phyloP scores from a whole-genome alignment of 2,329 filamentous ascomycete species.

The Oidium heveae region DNA sequence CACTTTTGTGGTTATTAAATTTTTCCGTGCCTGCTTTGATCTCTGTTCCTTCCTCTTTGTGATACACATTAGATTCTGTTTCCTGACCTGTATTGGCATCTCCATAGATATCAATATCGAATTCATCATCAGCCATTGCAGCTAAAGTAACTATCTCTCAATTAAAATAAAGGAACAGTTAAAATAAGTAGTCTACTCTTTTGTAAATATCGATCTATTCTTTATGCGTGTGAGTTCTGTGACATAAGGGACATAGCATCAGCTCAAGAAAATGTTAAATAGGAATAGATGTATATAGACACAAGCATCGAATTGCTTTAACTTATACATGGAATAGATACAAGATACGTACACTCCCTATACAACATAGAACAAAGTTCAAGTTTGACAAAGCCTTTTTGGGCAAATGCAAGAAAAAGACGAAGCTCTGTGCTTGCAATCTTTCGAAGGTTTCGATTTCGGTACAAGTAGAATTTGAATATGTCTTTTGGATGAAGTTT shows the following conservation, averaged over 20 bases:
- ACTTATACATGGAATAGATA: constrained; percentile 15
- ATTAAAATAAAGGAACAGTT: not conserved
- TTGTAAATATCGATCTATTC: not conserved
- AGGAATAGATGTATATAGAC: constrained; percentile 2
- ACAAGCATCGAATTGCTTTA: constrained; percentile 6
- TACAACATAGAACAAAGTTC: constrained; percentile 12
- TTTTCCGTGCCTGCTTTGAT: constrained; percentile 14
- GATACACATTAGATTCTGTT: constrained; percentile 13
- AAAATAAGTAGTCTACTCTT: not conserved
- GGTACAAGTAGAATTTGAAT: constrained; percentile 10
- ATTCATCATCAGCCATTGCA: constrained; percentile 42
- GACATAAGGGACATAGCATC: constrained; percentile 10
- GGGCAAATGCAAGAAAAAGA: constrained; percentile 20
- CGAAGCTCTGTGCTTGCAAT: constrained; percentile 39
- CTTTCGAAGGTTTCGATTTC: constrained; percentile 10
- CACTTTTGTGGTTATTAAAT: constrained; percentile 8
- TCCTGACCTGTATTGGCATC: constrained; percentile 26
- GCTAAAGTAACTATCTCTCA: constrained; percentile 2
- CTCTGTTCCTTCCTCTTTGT: constrained; percentile 16
- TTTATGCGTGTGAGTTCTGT: constrained; percentile 9
- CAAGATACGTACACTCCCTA: constrained; percentile 16
- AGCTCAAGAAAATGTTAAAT: constrained; percentile 13
- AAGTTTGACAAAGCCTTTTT: constrained; percentile 13
- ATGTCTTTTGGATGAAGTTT: constrained; percentile 5
- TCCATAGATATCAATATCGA: constrained; percentile 49